Evolutionary conservation across 495 filamentous ascomycete genomes (phyloP), one percentile per base, ranked within the genome.

Genomic region (Penicillium subrubescens): DNA sequence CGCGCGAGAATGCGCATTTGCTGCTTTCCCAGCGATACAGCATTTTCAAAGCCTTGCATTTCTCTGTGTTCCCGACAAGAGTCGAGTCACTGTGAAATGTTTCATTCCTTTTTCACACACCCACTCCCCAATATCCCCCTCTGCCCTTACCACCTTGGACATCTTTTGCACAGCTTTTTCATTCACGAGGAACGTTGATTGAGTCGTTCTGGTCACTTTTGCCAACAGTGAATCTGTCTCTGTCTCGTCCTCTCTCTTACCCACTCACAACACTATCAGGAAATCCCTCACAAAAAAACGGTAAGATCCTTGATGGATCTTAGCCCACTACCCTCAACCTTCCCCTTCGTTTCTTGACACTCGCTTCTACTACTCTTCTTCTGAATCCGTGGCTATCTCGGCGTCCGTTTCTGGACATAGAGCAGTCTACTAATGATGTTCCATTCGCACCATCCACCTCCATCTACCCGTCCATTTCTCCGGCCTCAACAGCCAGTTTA

Each of bases 371-470:
- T 58, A 27, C 19, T 15, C 48, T 59, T 41, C 8, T 41, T n/a
- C 17, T 57, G 39, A 55, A 41, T 35, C 21, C 37, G 57, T 64
- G 64, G 41, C 59, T 60, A 58, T 60, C 62, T 63, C 46, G 60
- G 57, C 37, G 51, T 67, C 59, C 31, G 43, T 56, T 39, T 37
- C 52, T 19, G 31, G 51, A 64, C 39, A 58, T 12, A 52, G 56
- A 64, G 35, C 70, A 67, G 55, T 58, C 57, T 59, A 71, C 63
- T 65, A 67, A 68, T 56, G 64, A 72, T 65, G 57, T 62, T 72
- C 51, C 39, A 68, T 67, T 58, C 31, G 51, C 66, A 61, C 48
- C 1, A n/a, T 48, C 44, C 10, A 10, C 8, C 10, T 37, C 34
- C n/a, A 10, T 53, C 59, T 19, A 35, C 23, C 10, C 31, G 31